phyloP scores from a whole-genome alignment of 2,329 filamentous ascomycete genomes.

The Ascochyta fabae region DNA sequence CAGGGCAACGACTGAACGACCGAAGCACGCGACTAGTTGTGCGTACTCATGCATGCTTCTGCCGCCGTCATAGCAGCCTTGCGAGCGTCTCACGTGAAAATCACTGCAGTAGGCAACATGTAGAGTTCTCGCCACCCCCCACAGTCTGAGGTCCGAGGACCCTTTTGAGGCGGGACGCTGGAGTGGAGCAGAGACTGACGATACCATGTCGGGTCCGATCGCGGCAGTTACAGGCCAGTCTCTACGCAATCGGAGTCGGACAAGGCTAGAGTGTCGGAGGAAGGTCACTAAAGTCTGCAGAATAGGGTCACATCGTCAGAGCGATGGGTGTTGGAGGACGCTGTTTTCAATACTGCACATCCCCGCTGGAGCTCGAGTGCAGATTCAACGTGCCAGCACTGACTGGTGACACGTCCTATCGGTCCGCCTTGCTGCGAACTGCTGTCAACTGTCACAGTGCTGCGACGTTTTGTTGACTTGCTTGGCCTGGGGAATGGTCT shows the following conservation, averaged over 20 bases:
- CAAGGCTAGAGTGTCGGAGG: conserved; percentile 8
- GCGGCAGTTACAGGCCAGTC: conserved; percentile 10
- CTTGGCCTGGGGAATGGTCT: conserved; percentile 20
- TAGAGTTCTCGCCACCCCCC: not conserved
- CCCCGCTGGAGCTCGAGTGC: not conserved
- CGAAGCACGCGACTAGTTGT: conserved; percentile 8
- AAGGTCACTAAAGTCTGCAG: conserved; percentile 1
- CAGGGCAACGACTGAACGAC: conserved; percentile 1
- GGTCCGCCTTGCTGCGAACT: conserved; percentile 13
- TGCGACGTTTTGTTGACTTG: conserved; percentile 13
- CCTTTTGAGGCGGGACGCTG: conserved; percentile 1
- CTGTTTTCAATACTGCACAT: not conserved
- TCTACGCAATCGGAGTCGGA: conserved; percentile 6
- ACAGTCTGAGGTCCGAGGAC: not conserved
- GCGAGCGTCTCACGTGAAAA: not conserved
- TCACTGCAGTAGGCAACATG: too few relatives aligned
- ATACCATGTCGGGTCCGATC: conserved; percentile 8
- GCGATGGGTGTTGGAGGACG: not conserved
- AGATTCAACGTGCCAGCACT: not conserved
- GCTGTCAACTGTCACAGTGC: conserved; percentile 12
- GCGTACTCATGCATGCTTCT: not conserved
- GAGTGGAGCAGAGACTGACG: conserved; percentile 10
- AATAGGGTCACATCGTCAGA: not conserved
- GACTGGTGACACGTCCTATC: not conserved
- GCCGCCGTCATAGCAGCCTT: not conserved